Percentiles rank a stretch among this genome's conserved stretches.
Evolutionary conservation across 2,329 filamentous ascomycete genomes (phyloP).

Genomic region (Pseudocercospora macadamiae): DNA sequence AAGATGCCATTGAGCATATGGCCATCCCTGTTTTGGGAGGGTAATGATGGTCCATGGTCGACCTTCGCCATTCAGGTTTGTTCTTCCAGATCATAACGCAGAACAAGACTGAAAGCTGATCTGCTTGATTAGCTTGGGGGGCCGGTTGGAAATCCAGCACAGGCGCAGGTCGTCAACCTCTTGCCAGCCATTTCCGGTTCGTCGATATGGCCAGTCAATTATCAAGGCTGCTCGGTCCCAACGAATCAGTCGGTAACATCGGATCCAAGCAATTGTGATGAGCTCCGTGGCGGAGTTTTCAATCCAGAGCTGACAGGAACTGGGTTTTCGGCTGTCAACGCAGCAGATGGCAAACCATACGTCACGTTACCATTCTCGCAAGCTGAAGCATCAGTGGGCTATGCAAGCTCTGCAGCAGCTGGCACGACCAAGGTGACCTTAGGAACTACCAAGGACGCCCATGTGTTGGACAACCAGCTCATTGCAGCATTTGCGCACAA

Average conservation of each 20-base stretch:
- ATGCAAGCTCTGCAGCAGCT: not conserved
- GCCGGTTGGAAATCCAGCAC: too few relatives aligned
- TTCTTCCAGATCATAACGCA: not conserved
- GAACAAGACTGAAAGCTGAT: not conserved
- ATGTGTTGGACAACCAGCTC: constrained; percentile 1
- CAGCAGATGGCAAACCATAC: not conserved
- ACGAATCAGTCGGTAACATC: not conserved
- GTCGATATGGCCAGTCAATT: constrained; percentile 69
- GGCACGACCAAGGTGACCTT: constrained; percentile 5
- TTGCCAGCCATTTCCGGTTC: constrained; percentile 68
- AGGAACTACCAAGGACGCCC: not conserved
- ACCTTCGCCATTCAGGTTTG: constrained; percentile 57
- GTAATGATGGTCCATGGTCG: constrained; percentile 70
- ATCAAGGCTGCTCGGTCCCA: constrained; percentile 53
- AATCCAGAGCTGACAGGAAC: not conserved
- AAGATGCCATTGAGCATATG: too few relatives aligned
- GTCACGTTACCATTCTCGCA: constrained; percentile 9
- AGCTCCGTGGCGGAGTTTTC: constrained; percentile 9
- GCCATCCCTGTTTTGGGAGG: too few relatives aligned
- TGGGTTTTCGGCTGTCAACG: too few relatives aligned
- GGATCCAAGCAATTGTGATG: constrained; percentile 3
- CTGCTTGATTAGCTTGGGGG: too few relatives aligned
- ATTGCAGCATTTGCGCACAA: constrained; percentile 7
- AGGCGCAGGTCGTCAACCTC: constrained; percentile 59
- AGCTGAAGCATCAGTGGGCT: too few relatives aligned